Conservation (phyloP, 2,329 filamentous ascomycete species). For the Chalaropsis ovoidea region DNA sequence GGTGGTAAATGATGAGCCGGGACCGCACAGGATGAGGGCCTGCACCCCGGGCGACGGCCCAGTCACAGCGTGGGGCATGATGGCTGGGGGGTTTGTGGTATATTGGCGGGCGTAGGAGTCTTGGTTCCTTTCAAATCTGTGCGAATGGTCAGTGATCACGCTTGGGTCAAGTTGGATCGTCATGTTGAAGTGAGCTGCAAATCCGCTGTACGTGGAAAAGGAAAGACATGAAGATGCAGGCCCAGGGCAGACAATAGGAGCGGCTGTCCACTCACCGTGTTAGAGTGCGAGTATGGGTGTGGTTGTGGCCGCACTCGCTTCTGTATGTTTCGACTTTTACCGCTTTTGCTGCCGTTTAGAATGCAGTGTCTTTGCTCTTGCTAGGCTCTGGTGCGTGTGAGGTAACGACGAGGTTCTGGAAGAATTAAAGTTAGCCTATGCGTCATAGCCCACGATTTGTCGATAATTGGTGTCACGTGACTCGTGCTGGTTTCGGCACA, state of each 20-base stretch:
- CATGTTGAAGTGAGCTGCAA: not conserved
- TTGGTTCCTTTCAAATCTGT: conserved; percentile 7
- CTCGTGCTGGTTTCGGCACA: not conserved
- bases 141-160: conserved; percentile 7
- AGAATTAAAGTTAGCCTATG: conserved; percentile 2
- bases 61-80: conserved; percentile 65
- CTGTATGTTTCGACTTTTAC: not conserved
- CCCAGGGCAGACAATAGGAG: too few species aligned
- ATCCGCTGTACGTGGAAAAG: too few species aligned
- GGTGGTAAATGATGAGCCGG: conserved; percentile 69
- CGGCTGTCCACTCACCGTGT: not conserved
- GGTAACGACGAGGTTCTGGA: not conserved
- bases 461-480: conserved; percentile 8
- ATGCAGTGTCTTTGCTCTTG: not conserved
- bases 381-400: not conserved
- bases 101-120: not conserved
- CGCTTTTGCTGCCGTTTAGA: not conserved
- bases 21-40: conserved; percentile 72
- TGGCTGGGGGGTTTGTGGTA: conserved; percentile 22
- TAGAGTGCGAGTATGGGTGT: not conserved
- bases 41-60: conserved; percentile 69
- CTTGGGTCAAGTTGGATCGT: not conserved
- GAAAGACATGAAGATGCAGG: too few species aligned
- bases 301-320: not conserved
- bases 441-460: conserved; percentile 19